Evolutionary conservation across 495 filamentous ascomycete species (phyloP), one percentile per base, ranked within the genome.

Genomic region (Umbilicaria muhlenbergii): DNA sequence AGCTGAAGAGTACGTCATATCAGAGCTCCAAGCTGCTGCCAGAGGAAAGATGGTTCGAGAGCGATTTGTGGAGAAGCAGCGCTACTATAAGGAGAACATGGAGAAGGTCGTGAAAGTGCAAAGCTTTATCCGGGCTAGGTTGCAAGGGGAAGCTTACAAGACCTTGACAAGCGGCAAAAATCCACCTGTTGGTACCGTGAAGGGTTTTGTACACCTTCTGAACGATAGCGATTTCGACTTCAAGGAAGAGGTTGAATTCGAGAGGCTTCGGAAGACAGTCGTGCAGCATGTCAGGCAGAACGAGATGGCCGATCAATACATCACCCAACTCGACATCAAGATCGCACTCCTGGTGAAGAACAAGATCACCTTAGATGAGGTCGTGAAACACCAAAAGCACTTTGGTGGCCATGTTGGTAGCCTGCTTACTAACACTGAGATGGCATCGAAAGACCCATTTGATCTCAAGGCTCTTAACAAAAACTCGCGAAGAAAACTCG

Each of bases 201-300:
- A 96, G 63, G 88, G 89, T 51, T 96, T 96, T 52, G 86, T 99
- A 5, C 91, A 99, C 62, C 70, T 99, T 19, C 74, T 99, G 38
- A 99, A 96, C 56, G 91, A 99, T 60, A 94, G 86, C 52, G 86
- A 94, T 53, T 93, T 99, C 51, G 91, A 99, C 54, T 99, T 99
- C 58, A 92, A 99, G 56, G 87, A 95, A 59, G 91, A 99, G 55
- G 77, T 99, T 34, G 91, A 99, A 53, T 94, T 93, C 43, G 91
- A 99, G 58, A 73, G 86, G 34, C 58, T 94, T 48, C 74, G 92
- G 33, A 94, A 95, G 64, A 85, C 80, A 4, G 91, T 99, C 3
- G 88, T 96, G 17, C 89, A 95, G 55, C 87, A 94, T 58, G 89
- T 96, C 10, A 80, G 91, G 12, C 89, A 94, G 50, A 96, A 96